Conservation (phyloP, 768 basidiomycete species). For the Termitomyces sp. region DNA sequence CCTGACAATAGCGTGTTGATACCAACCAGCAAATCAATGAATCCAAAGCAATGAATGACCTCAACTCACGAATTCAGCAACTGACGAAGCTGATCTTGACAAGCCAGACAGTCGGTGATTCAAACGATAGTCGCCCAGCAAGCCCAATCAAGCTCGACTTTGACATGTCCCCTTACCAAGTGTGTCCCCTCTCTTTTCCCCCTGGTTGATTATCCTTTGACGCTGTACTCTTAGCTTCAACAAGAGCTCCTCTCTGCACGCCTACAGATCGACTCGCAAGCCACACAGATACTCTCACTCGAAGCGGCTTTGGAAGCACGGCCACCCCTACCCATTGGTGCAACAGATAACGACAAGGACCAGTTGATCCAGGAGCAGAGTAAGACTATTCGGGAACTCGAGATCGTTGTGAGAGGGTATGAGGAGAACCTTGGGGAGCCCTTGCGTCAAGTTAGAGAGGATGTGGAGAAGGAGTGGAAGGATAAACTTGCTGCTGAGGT, state of each 20-base stretch:
- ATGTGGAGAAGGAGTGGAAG: slow-evolving; percentile 73
- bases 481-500: slow-evolving; percentile 56
- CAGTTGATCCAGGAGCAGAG: slow-evolving; percentile 68
- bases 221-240: slow-evolving; percentile 52
- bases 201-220: background rate
- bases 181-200: slow-evolving; percentile 22
- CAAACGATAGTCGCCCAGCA: slow-evolving; percentile 66
- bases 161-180: slow-evolving; percentile 85
- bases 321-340: slow-evolving; percentile 61
- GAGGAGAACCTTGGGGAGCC: slow-evolving; percentile 74
- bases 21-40: slow-evolving; percentile 77
- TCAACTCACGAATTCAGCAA: slow-evolving; percentile 77
- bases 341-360: slow-evolving; percentile 74
- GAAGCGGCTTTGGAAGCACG: slow-evolving; percentile 74
- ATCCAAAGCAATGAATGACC: slow-evolving; percentile 79
- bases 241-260: slow-evolving; percentile 83
- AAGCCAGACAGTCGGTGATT: slow-evolving; percentile 76
- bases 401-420: slow-evolving; percentile 65
- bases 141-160: slow-evolving; percentile 91
- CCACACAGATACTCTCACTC: slow-evolving; percentile 79
- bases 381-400: slow-evolving; percentile 75
- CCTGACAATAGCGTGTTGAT: background rate
- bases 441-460: slow-evolving; percentile 60
- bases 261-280: slow-evolving; percentile 75
- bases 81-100: slow-evolving; percentile 83